Evolutionary conservation across 2,329 filamentous ascomycete species (phyloP).

Genomic region (Aspergillus sp.): DNA sequence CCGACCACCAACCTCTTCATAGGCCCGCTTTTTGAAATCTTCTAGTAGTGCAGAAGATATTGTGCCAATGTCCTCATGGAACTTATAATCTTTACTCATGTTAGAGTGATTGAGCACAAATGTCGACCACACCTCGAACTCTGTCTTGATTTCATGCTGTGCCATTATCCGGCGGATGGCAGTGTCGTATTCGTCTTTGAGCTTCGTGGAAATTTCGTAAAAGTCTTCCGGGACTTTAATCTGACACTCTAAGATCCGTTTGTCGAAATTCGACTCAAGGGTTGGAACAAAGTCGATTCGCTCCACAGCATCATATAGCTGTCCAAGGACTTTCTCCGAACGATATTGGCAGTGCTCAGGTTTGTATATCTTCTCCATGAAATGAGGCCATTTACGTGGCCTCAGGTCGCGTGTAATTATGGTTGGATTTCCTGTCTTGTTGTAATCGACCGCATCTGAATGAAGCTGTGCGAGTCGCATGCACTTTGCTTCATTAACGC

Average conservation of each 20-base stretch:
- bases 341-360: conserved; percentile 55
- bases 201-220: conserved; percentile 58
- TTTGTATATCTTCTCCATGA: conserved; percentile 70
- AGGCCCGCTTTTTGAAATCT: conserved; percentile 67
- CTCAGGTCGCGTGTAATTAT: conserved; percentile 61
- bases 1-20: conserved; percentile 61
- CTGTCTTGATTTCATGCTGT: conserved; percentile 77
- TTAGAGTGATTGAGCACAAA: conserved; percentile 77
- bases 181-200: conserved; percentile 79
- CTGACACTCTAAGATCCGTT: conserved; percentile 63
- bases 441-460: conserved; percentile 90
- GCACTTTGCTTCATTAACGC: conserved; percentile 70
- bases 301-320: conserved; percentile 76
- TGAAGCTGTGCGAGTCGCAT: conserved; percentile 75
- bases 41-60: conserved; percentile 67
- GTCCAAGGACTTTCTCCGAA: conserved; percentile 72
- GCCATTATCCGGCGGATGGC: conserved; percentile 77
- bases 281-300: conserved; percentile 68
- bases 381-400: conserved; percentile 75
- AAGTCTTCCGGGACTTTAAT: conserved; percentile 58
- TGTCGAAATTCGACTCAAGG: conserved; percentile 73
- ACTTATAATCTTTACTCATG: conserved; percentile 76
- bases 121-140: conserved; percentile 89
- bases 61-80: conserved; percentile 76
- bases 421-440: conserved; percentile 82